Conservation (phyloP, 352 stramenopile species). For the Phytophthora nicotianae region DNA sequence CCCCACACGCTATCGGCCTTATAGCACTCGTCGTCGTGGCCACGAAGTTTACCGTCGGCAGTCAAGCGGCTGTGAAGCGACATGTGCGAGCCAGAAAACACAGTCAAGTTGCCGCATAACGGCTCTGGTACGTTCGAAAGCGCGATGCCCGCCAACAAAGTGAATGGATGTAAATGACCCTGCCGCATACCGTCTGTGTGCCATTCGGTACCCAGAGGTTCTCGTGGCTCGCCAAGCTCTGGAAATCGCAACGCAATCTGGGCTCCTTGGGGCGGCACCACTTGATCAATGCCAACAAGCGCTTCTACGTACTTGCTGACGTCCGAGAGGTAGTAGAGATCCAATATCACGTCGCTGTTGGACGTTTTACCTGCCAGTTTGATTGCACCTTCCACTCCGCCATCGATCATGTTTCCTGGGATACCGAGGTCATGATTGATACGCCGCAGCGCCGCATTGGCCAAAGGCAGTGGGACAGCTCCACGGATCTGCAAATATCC, state of each 20-base stretch:
- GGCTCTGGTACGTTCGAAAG: conserved; percentile 72
- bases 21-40: conserved; percentile 65
- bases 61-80: conserved; percentile 56
- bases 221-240: conserved; percentile 61
- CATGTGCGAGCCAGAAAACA: conserved; percentile 71
- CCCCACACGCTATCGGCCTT: conserved; percentile 78
- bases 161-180: conserved; percentile 73
- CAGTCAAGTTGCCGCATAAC: conserved; percentile 71
- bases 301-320: conserved; percentile 65
- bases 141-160: conserved; percentile 63
- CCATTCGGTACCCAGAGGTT: conserved; percentile 76
- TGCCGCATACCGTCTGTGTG: conserved; percentile 86
- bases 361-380: conserved; percentile 78
- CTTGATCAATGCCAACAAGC: conserved; percentile 52
- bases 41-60: conserved; percentile 55
- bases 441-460: conserved; percentile 58
- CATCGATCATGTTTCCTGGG: conserved; percentile 70
- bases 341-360: conserved; percentile 64
- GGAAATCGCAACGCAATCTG: conserved; percentile 82
- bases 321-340: conserved; percentile 62
- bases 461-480: conserved; percentile 57
- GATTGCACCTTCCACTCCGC: conserved; percentile 69
- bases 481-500: conserved; percentile 75
- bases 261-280: conserved; percentile 53
- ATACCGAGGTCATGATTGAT: conserved; percentile 84